Evolutionary conservation across 768 basidiomycete genomes (phyloP), one percentile per base, ranked within the genome.

Genomic region (Dentipellis fragilis): DNA sequence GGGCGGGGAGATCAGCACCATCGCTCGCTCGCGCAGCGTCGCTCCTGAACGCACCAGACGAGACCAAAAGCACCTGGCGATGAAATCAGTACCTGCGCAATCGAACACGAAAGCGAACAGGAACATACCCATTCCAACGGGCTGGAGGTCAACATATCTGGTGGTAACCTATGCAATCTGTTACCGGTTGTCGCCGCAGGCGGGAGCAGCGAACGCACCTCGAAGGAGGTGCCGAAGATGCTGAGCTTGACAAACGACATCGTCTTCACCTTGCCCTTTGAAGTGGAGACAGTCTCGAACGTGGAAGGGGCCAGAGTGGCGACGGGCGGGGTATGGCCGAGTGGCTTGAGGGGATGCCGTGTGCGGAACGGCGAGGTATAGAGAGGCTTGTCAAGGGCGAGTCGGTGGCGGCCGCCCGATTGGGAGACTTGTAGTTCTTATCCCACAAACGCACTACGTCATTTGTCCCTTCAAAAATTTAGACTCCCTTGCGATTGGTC

Each of bases 201-300:
- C 49, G 38, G 56, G 52, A 45, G 46, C 38, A 47, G 34, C 51
- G 38, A 51, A 65, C 73, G 54, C 53, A 87, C 92, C 83, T 95
- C 93, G 72, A 95, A 94, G 54, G 94, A 96, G 60, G 95, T 99
- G 49, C 93, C 94, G 65, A 98, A 98, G 73, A 98, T 98, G 73
- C 86, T 89, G 66, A 98, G 89, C 75, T 97, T 97, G 66, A 97
- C 93, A 64, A 96, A 96, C 54, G 90, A 93, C 90, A 93, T 91
- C 54, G 53, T 51, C 51, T 54, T 55, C 47, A 56, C 47, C 51
- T 21, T 10, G 36, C 47, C 49, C 29, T 35, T 38, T 48, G 50
- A 52, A 23, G 52, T 53, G 34, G 51, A 22, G 52, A 57, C 39
- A 55, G 9, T 29, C 39, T 19, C 17, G 16, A 42, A 17, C 36